Conservation (phyloP, 768 basidiomycete genomes). For the Boletus bicolor region DNA sequence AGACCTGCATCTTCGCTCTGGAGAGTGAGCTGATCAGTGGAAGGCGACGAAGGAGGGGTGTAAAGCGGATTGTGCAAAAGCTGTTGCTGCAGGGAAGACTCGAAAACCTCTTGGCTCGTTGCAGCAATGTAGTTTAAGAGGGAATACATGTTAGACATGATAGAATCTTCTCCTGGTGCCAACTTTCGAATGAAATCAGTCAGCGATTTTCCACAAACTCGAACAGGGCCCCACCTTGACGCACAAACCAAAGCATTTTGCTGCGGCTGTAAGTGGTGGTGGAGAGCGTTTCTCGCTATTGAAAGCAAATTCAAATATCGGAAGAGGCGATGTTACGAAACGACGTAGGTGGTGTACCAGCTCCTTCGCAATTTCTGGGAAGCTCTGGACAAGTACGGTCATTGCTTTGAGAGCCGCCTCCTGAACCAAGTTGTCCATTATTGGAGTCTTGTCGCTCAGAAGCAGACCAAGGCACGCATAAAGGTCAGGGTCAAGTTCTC, state of each 20-base stretch:
- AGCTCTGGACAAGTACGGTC: constrained; percentile 82
- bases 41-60: constrained; percentile 25
- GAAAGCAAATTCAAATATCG: constrained; percentile 86
- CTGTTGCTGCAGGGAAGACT: constrained; percentile 45
- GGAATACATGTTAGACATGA: constrained; percentile 96
- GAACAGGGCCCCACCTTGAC: constrained; percentile 54
- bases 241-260: constrained; percentile 86
- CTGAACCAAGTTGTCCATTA: constrained; percentile 80
- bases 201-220: not conserved
- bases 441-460: constrained; percentile 76
- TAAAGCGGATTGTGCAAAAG: constrained; percentile 41
- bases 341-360: constrained; percentile 80
- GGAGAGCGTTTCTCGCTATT: constrained; percentile 69
- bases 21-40: constrained; percentile 47
- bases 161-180: constrained; percentile 81
- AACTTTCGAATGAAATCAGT: constrained; percentile 43
- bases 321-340: constrained; percentile 84
- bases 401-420: constrained; percentile 88
- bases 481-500: constrained; percentile 64
- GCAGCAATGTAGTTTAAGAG: constrained; percentile 89
- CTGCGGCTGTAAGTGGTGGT: constrained; percentile 78
- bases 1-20: constrained; percentile 63
- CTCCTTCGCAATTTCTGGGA: constrained; percentile 70
- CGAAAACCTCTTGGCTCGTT: constrained; percentile 72
- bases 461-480: constrained; percentile 68